Evolutionary conservation across 257 asterid genomes (phyloP).

Genomic region (Solanum piurae): DNA sequence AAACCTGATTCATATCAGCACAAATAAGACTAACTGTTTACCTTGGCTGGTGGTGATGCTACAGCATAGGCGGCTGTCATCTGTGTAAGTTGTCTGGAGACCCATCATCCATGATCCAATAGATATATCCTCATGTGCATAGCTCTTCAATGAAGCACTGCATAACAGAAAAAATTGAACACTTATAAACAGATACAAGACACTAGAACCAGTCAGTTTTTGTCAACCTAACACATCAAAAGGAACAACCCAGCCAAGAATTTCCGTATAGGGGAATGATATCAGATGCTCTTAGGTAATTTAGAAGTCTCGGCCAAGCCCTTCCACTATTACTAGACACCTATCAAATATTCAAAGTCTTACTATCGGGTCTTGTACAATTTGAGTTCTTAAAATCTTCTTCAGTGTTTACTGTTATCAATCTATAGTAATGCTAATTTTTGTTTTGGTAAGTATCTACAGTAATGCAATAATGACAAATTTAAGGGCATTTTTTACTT

Average conservation of each 20-base stretch:
- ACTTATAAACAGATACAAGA: neutral
- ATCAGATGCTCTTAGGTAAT: neutral
- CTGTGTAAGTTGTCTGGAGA: conserved; percentile 63
- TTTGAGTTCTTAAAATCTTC: neutral
- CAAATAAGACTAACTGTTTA: conserved; percentile 5
- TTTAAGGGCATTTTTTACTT: neutral
- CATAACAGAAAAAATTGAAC: conserved; percentile 3
- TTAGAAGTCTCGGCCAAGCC: neutral
- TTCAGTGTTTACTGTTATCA: neutral
- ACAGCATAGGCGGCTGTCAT: conserved; percentile 79
- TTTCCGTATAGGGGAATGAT: neutral
- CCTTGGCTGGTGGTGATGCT: conserved; percentile 49
- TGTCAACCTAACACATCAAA: neutral
- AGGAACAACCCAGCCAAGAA: neutral
- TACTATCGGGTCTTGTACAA: neutral
- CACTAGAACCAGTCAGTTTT: neutral
- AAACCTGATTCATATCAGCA: neutral
- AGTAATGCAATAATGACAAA: neutral
- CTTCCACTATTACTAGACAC: neutral
- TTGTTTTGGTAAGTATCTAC: neutral
- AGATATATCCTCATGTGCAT: conserved; percentile 71
- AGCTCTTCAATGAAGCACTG: conserved; percentile 82
- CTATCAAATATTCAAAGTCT: neutral
- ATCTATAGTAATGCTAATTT: neutral
- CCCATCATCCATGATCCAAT: conserved; percentile 99